Evolutionary conservation across 75 land plant genomes (phyloP), one percentile per base, ranked within the genome.

Genomic region (Selaginella tamariscina): DNA sequence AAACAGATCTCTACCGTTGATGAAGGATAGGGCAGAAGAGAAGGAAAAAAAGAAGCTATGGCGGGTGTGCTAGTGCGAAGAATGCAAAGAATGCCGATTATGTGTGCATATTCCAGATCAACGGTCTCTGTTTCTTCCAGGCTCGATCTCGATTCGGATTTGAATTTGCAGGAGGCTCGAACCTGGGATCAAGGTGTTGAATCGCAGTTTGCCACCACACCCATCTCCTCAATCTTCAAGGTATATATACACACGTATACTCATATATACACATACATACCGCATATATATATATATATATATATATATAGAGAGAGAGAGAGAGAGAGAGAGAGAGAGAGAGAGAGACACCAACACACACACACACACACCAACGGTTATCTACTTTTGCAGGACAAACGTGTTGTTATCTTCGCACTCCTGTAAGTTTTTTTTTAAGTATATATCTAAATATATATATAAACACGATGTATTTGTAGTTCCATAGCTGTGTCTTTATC

Each of bases 181-280:
- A 71, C 78, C 49, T 92, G 97, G 97, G 95, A 92, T 33, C 89
- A 89, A 39, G 97, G 97, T 56, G 87, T 92, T 75, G 71, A 80
- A 24, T 84, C 95, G 65, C 77, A 86, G 0, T 92, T 92, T 70
- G 65, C 90, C 65, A 86, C 90, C 29, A 92, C 97, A 32, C 83
- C 94, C 2, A 73, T 92, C 57, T 56, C 74, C 2, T 79, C 88
- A 29, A 81, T 92, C 54, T 92, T 92, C 78, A 76, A 81, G 87
- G 97, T 88, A 31, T 29, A 23, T 55, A 28, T 1, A n/a, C n/a
- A n/a, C n/a, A n/a, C n/a, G n/a, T n/a, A n/a, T n/a, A n/a, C n/a
- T n/a, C n/a, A n/a, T n/a, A n/a, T n/a, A n/a, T n/a, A n/a, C n/a
- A n/a, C n/a, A n/a, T n/a, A n/a, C n/a, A n/a, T n/a, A n/a, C n/a